Conservation (phyloP, 1,139 yeast genomes). For the Scheffersomyces cryptocercus region DNA sequence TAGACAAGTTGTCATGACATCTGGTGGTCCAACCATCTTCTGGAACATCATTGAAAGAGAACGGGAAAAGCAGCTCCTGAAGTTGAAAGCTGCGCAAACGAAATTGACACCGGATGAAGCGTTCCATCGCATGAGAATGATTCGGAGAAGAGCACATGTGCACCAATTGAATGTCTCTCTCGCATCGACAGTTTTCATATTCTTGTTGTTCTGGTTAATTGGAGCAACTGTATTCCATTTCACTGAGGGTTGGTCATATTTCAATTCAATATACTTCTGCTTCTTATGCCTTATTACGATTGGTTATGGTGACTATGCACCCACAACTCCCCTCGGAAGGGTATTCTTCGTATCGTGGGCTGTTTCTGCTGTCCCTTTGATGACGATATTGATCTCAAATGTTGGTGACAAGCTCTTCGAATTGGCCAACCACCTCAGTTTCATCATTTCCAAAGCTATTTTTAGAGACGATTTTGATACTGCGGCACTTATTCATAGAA, state of each 20-base stretch:
- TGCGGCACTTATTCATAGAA: not conserved
- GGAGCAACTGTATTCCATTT: slow-evolving; percentile 67
- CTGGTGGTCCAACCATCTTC: slow-evolving; percentile 61
- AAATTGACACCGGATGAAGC: slow-evolving; percentile 38
- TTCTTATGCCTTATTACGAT: slow-evolving; percentile 74
- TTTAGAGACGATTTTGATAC: slow-evolving; percentile 1
- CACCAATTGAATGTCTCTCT: slow-evolving; percentile 37
- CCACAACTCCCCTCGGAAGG: slow-evolving; percentile 62
- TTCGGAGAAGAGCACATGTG: slow-evolving; percentile 40
- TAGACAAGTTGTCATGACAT: slow-evolving; percentile 58
- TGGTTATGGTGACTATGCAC: slow-evolving; percentile 81
- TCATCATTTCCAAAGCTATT: not conserved
- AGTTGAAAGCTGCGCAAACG: slow-evolving; percentile 17
- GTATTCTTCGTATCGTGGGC: slow-evolving; percentile 81
- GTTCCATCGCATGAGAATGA: slow-evolving; percentile 54
- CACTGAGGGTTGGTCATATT: slow-evolving; percentile 70
- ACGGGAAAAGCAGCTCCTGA: slow-evolving; percentile 17
- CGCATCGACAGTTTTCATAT: slow-evolving; percentile 42
- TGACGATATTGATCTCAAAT: slow-evolving; percentile 78
- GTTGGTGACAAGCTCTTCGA: slow-evolving; percentile 63
- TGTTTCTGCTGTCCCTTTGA: slow-evolving; percentile 76
- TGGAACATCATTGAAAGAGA: slow-evolving; percentile 59
- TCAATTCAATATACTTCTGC: slow-evolving; percentile 69
- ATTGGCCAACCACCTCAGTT: slow-evolving; percentile 14
- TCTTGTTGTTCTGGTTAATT: slow-evolving; percentile 62